Evolutionary conservation across 305 asterid species (phyloP).

Genomic region (Fraxinus xanthoxyloides): DNA sequence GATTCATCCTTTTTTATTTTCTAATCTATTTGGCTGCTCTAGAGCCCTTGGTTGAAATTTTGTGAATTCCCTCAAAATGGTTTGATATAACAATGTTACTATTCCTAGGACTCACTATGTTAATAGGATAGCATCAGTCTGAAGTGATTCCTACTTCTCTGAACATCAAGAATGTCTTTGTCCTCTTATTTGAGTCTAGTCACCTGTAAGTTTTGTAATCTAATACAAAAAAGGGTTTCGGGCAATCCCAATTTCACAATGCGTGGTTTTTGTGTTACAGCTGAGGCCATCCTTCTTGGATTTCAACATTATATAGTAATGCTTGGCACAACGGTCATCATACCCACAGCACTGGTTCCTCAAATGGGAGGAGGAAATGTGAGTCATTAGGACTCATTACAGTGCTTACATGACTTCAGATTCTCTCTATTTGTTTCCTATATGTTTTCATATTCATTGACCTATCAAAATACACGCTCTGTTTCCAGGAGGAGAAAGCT

Average conservation of each 20-base stretch:
- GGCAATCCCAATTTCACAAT: background rate
- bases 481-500: slow-evolving; percentile 57
- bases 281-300: slow-evolving; percentile 92
- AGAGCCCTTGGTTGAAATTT: background rate
- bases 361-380: slow-evolving; percentile 98
- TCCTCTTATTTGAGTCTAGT: background rate
- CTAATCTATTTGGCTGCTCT: background rate
- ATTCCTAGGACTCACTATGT: background rate
- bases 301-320: slow-evolving; percentile 81
- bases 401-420: background rate
- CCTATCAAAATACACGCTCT: background rate
- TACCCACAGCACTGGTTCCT: slow-evolving; percentile 80
- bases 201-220: slow-evolving; percentile 1
- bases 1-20: background rate
- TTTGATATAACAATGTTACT: background rate
- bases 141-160: background rate
- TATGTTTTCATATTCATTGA: background rate
- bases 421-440: background rate
- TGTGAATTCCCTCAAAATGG: background rate
- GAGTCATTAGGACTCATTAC: slow-evolving; percentile 37
- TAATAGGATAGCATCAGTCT: background rate
- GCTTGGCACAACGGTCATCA: slow-evolving; percentile 78
- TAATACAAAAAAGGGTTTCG: background rate
- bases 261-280: slow-evolving; percentile 40
- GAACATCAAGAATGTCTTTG: background rate